Evolutionary conservation across 768 basidiomycete species (phyloP), one percentile per base, ranked within the genome.

Genomic region (Termitomyces eurrhizus): DNA sequence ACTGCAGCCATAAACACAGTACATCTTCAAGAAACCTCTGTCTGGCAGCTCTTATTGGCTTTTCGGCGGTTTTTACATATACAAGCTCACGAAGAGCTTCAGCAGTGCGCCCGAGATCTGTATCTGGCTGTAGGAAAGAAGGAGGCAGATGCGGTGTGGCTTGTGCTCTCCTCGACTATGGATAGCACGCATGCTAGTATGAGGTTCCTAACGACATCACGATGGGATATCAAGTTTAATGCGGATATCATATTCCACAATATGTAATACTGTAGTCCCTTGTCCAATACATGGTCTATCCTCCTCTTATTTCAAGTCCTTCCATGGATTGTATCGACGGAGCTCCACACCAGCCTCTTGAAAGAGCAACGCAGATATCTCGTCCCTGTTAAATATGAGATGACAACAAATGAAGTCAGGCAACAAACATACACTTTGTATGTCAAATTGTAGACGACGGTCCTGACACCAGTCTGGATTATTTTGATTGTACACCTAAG

Each of bases 401-500:
- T 36, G 62, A 49, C 37, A 4, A 52, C 39, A 52, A 16, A 29
- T 39, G 44, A 9, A 41, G 14, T 57, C 44, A 44, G 7, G 21
- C 50, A 13, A 33, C 48, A 51, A 16, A 80, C 90, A 67, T 65
- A 93, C 97, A 98, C 93, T 79, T 93, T 94, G 74, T 99, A 99
- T 55, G 87, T 87, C 57, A 98, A 76, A 70, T 95, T 96, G 71
- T 98, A 99, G 5, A 98, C 92, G 4, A 99, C 96, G 59, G 87
- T 88, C 61, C 83, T 87, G 21, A 98, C 89, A 0, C 95, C 96
- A 24, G 88, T 90, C 69, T 99, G 96, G 32, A 98, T 95, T 65
- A 98, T 98, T 73, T 98, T 98, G 74, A 98, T 87, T 0, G 95
- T 93, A 70, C 97, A 99, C 64, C 84, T 87, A n/a, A 98, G 78